Conservation (phyloP, 2,329 filamentous ascomycete species). For the Trichoderma asperellum region DNA sequence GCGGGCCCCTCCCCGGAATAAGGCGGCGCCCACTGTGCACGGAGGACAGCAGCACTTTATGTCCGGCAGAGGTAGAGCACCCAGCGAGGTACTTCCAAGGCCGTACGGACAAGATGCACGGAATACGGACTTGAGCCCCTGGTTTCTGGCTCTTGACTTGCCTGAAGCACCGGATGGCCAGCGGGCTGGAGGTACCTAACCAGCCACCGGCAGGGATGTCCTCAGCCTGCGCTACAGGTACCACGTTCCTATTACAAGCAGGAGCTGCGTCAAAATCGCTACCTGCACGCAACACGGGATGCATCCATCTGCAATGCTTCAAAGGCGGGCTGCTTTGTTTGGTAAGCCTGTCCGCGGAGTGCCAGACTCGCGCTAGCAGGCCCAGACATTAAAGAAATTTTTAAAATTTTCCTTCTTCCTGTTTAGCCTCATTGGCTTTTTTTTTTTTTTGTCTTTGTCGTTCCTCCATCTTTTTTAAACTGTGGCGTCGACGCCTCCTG, state of each 20-base stretch:
- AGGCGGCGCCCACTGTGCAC: constrained; percentile 12
- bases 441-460: not conserved
- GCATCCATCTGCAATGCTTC: not conserved
- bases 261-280: not conserved
- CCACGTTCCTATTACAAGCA: constrained; percentile 10
- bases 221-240: not conserved
- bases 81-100: constrained; percentile 7
- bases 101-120: constrained; percentile 1
- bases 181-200: constrained; percentile 4
- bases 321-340: not conserved
- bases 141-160: constrained; percentile 20
- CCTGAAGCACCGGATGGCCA: constrained; percentile 19
- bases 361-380: not conserved
- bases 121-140: constrained; percentile 12
- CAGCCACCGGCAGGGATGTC: constrained; percentile 24
- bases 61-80: constrained; percentile 15
- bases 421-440: not conserved
- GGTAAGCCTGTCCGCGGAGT: not conserved
- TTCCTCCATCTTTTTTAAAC: constrained; percentile 5
- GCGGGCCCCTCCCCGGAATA: constrained; percentile 12
- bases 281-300: not conserved
- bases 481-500: constrained; percentile 21
- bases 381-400: not conserved
- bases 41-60: not conserved
- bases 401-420: not conserved